Conservation (phyloP, 2,329 filamentous ascomycete species). For the Paraphaeosphaeria sporulosa region DNA sequence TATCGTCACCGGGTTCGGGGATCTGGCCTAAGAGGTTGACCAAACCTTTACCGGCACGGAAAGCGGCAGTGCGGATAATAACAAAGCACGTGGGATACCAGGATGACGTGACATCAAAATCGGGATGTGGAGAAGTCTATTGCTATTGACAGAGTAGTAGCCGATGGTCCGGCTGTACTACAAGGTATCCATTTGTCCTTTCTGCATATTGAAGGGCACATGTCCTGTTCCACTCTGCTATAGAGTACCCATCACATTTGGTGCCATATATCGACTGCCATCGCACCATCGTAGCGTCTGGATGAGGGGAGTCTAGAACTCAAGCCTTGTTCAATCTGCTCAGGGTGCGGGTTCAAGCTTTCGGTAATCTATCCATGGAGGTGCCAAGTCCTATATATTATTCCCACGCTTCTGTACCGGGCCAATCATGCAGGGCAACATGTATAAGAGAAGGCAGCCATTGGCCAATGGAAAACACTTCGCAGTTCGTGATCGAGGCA, state of each 20-base stretch:
- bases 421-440: not conserved
- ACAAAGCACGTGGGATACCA: conserved; percentile 2
- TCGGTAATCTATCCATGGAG: conserved; percentile 11
- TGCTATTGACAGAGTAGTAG: not conserved
- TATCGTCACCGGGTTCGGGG: not conserved
- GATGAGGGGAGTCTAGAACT: not conserved
- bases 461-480: not conserved
- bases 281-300: not conserved
- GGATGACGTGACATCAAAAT: not conserved
- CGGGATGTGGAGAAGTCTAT: conserved; percentile 1
- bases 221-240: not conserved
- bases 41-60: not conserved
- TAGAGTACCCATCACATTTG: not conserved
- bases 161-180: not conserved
- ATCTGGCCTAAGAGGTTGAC: not conserved
- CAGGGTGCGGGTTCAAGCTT: conserved; percentile 7
- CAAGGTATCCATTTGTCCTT: not conserved
- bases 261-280: not conserved
- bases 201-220: not conserved
- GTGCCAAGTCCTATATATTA: conserved; percentile 11
- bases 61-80: not conserved
- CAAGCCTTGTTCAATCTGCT: not conserved
- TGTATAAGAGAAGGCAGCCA: not conserved
- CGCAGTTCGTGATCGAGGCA: conserved; percentile 4
- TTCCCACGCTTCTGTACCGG: not conserved